phyloP scores from a whole-genome alignment of 2,329 filamentous ascomycete species.

The Colletotrichum sp. region DNA sequence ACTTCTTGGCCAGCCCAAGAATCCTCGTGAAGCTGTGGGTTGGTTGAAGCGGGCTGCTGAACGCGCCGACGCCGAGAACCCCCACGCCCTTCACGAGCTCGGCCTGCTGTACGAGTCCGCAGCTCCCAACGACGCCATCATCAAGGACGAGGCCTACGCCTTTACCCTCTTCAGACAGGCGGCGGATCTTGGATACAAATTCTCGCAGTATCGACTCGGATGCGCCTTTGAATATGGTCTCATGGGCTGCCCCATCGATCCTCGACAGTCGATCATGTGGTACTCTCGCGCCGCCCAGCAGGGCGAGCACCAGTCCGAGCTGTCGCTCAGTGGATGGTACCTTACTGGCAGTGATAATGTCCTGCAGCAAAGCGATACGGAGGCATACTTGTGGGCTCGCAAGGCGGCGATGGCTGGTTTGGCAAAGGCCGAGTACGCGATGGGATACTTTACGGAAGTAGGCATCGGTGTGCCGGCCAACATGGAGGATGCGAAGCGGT shows the following conservation, averaged over 20 bases:
- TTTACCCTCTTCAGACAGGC: slow-evolving; percentile 84
- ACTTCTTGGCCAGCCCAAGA: slow-evolving; percentile 83
- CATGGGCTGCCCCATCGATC: slow-evolving; percentile 82
- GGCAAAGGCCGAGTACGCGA: slow-evolving; percentile 95
- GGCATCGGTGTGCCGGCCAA: slow-evolving; percentile 89
- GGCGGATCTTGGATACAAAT: slow-evolving; percentile 90
- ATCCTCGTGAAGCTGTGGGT: slow-evolving; percentile 82
- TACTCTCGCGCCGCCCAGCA: slow-evolving; percentile 91
- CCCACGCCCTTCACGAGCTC: slow-evolving; percentile 92
- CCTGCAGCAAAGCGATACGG: slow-evolving; percentile 88
- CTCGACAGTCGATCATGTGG: slow-evolving; percentile 87
- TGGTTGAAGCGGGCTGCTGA: slow-evolving; percentile 96
- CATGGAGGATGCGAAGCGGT: slow-evolving; percentile 93
- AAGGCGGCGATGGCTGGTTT: slow-evolving; percentile 89
- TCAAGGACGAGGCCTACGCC: slow-evolving; percentile 83
- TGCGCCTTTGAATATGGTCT: slow-evolving; percentile 89
- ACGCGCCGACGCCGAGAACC: slow-evolving; percentile 85
- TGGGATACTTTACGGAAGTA: slow-evolving; percentile 97
- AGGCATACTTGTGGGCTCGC: slow-evolving; percentile 95
- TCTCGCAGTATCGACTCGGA: slow-evolving; percentile 89
- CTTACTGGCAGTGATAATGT: slow-evolving; percentile 89
- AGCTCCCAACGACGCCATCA: slow-evolving; percentile 71
- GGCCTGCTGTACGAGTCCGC: slow-evolving; percentile 70
- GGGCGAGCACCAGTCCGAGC: slow-evolving; percentile 91
- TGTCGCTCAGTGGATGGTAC: slow-evolving; percentile 90